phyloP scores from a whole-genome alignment of 2,329 filamentous ascomycete genomes.

The Eurotiales sp. region DNA sequence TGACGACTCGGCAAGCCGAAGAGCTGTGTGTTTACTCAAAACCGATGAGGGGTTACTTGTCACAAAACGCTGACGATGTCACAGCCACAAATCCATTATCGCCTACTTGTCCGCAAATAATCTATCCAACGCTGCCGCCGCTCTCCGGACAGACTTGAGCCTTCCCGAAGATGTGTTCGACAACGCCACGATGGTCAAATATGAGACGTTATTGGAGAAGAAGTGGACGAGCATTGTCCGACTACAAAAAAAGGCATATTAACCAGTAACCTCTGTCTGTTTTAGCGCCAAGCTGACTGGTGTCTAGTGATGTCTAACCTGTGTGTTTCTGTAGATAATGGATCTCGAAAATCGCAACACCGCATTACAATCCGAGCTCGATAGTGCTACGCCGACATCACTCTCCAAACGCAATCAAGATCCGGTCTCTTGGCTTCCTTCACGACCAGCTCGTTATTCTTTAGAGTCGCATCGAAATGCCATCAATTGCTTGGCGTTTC shows the following conservation, averaged over 20 bases:
- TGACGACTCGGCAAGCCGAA: constrained; percentile 78
- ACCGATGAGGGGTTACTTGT: constrained; percentile 5
- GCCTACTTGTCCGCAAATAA: constrained; percentile 77
- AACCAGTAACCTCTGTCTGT: constrained; percentile 18
- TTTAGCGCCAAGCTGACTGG: background rate
- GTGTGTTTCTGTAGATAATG: constrained; percentile 64
- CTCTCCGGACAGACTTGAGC: constrained; percentile 75
- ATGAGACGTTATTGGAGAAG: constrained; percentile 90
- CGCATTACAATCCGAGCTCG: constrained; percentile 74
- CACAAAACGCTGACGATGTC: constrained; percentile 21
- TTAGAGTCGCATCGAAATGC: constrained; percentile 77
- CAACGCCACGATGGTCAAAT: constrained; percentile 81
- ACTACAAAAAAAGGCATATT: constrained; percentile 80
- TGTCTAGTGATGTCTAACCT: constrained; percentile 8
- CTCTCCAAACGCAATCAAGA: constrained; percentile 78
- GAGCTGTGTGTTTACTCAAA: constrained; percentile 65
- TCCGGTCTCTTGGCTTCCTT: constrained; percentile 81
- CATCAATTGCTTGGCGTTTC: constrained; percentile 86
- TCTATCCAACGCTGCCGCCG: constrained; percentile 64
- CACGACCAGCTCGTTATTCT: constrained; percentile 73
- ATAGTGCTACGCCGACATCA: constrained; percentile 75
- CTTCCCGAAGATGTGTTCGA: constrained; percentile 60
- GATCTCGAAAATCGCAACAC: constrained; percentile 77
- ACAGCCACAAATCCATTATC: constrained; percentile 82
- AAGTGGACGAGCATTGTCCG: constrained; percentile 97